Evolutionary conservation across 495 filamentous ascomycete species (phyloP).

Genomic region (Bacidia gigantensis): DNA sequence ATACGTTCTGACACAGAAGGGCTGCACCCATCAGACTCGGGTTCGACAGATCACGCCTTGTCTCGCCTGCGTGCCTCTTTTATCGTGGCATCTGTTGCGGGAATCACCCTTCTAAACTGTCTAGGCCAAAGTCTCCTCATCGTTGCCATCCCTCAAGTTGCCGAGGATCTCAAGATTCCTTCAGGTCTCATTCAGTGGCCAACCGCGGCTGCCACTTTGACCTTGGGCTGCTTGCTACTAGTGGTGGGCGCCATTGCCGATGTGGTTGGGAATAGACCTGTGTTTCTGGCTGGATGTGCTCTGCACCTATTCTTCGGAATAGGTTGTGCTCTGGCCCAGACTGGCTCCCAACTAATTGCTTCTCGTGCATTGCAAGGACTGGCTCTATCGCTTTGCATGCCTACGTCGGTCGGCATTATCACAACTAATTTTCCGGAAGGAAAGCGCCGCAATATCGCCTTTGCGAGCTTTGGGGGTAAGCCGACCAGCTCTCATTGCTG

Average conservation of each 20-base stretch:
- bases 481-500: no score
- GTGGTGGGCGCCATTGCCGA: slow-evolving; percentile 38
- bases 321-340: slow-evolving; percentile 30
- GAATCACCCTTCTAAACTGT: slow-evolving; percentile 16
- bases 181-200: slow-evolving; percentile 23
- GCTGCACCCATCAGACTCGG: background rate
- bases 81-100: slow-evolving; percentile 3
- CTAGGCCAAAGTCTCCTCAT: slow-evolving; percentile 19
- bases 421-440: slow-evolving; percentile 28
- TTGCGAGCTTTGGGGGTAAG: slow-evolving; percentile 32
- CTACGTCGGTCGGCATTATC: slow-evolving; percentile 36
- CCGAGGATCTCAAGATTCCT: slow-evolving; percentile 20
- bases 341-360: slow-evolving; percentile 33
- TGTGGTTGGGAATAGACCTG: slow-evolving; percentile 31
- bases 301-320: slow-evolving; percentile 31
- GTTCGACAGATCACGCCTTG: background rate
- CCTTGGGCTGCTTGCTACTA: slow-evolving; percentile 33
- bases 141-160: slow-evolving; percentile 22
- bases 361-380: slow-evolving; percentile 39
- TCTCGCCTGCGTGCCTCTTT: background rate
- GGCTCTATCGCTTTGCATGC: slow-evolving; percentile 36
- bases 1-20: background rate
- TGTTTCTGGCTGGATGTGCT: slow-evolving; percentile 32
- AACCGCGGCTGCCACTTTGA: slow-evolving; percentile 30
- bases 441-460: slow-evolving; percentile 30